Base-by-base conservation (phyloP, 2,329 filamentous ascomycete species). In the Colletotrichum echinochloae region DNA sequence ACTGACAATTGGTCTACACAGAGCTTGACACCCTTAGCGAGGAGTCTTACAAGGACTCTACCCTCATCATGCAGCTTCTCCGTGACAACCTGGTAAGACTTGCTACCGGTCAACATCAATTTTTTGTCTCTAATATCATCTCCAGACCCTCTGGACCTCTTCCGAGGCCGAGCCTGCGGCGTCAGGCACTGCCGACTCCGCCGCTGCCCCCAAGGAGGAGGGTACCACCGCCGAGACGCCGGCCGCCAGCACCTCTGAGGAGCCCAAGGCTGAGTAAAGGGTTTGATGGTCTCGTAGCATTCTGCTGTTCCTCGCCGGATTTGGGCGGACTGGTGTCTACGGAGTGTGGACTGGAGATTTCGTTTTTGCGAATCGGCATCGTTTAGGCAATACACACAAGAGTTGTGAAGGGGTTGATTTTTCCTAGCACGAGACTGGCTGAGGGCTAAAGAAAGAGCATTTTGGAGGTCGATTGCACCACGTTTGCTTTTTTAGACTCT, bases 31-130 rank as follows among this genome's bases (percentile, higher is more conserved):
- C 95, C 77, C 88, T 98, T 77, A 97, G 93, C 83, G 95, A 98
- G 90, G 95, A 98, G 89, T 97, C 94, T 90, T 98, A 98, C 93
- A 97, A 97, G 91, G 95, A 98, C 88, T 97, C 94, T 56, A 98
- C 95, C 74, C 91, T 98, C 79, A 98, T 98, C 86, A 98, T 98
- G 95, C 95, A 98, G 88, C 92, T 98, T 74, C 92, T 98, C 81
- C 93, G 95, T 82, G 95, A 98, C 88, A 98, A 98, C 90, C 83
- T 98, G 82, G 94, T 97, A 88, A 76, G 89, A 83, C 44, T 67
- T 23, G 37, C 28, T 37, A 8, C 23, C 1, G 3, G 16, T 35
- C 39, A 4, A 61, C 14, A 3, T n/a, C 18, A 61, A 52, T 26
- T 41, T 20, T 39, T 11, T 46, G 11, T 61, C 63, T 60, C 82